phyloP scores from a whole-genome alignment of 176 grass and related monocot species.

The Musa troglodytarum region DNA sequence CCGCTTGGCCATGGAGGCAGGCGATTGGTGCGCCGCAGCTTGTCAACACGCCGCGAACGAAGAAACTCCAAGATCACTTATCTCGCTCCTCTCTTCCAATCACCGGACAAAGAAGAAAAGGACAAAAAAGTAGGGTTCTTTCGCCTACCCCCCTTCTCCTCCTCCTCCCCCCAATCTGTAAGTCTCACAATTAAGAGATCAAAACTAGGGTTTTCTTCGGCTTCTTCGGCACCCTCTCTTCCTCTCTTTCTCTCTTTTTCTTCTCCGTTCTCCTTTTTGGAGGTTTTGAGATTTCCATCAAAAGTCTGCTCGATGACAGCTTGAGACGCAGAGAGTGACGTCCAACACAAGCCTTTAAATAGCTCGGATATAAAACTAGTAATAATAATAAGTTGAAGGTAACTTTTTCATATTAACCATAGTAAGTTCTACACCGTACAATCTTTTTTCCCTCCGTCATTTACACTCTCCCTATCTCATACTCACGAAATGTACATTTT shows the following conservation, averaged over 20 bases:
- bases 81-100: slow-evolving; percentile 15
- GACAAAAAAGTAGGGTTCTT: neutral
- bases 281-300: neutral
- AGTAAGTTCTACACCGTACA: no score
- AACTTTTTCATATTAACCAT: no score
- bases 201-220: neutral
- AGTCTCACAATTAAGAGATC: neutral
- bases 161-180: neutral
- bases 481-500: no score
- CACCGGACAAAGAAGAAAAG: neutral
- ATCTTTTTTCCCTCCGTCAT: no score
- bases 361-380: no score
- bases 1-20: slow-evolving; percentile 52
- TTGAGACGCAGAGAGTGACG: neutral
- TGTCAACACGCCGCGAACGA: slow-evolving; percentile 4
- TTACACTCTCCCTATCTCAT: no score
- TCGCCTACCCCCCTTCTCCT: neutral
- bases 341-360: neutral
- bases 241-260: neutral
- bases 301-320: slow-evolving; percentile 11
- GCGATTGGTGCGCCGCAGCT: neutral
- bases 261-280: slow-evolving; percentile 7
- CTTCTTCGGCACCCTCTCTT: neutral
- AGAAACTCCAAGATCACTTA: slow-evolving; percentile 20
- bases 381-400: no score